These are phyloP conservation scores for Zancudomyces culisetae DNA, from an alignment of 371 early-diverging fungal genomes.

Conservation along the genomic window DNA sequence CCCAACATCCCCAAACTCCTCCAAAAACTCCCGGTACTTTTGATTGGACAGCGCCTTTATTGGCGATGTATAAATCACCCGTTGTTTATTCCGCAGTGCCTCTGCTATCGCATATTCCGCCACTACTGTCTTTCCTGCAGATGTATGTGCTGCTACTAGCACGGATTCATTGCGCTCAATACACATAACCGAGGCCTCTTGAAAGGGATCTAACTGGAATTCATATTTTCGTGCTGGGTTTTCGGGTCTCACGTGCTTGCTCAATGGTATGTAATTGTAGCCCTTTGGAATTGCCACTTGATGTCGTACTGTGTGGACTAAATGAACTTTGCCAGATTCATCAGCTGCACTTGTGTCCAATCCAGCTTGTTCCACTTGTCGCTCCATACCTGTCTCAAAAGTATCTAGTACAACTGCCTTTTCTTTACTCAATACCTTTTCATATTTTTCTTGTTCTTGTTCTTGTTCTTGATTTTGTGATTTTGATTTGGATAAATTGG, in stretches of 20 bases:
- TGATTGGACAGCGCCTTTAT: slow-evolving; percentile 99
- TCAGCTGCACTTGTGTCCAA: slow-evolving; percentile 32
- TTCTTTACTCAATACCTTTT: neutral
- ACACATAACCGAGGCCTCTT: slow-evolving; percentile 73
- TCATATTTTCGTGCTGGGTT: slow-evolving; percentile 79
- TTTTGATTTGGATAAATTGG: no score
- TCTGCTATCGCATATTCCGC: slow-evolving; percentile 99
- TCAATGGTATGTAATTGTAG: slow-evolving; percentile 70
- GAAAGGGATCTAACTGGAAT: slow-evolving; percentile 97
- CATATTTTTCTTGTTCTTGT: neutral
- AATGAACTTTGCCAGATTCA: slow-evolving; percentile 18
- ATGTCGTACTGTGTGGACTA: slow-evolving; percentile 47
- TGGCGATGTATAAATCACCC: slow-evolving; percentile 98
- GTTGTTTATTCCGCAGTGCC: slow-evolving; percentile 77
- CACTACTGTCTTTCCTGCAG: slow-evolving; percentile 99
- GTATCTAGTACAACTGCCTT: slow-evolving; percentile 54
- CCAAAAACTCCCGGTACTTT: slow-evolving; percentile 96
- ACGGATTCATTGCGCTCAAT: slow-evolving; percentile 95
- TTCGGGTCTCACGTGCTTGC: slow-evolving; percentile 57
- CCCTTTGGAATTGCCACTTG: slow-evolving; percentile 85
- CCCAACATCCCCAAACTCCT: slow-evolving; percentile 98
- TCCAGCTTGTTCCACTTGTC: slow-evolving; percentile 48
- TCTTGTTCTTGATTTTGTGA: neutral
- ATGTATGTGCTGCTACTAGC: slow-evolving; percentile 97
- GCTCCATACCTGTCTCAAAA: slow-evolving; percentile 54